Evolutionary conservation across 179 eudicot genomes (phyloP).

Genomic region (Amaranthus tricolor): DNA sequence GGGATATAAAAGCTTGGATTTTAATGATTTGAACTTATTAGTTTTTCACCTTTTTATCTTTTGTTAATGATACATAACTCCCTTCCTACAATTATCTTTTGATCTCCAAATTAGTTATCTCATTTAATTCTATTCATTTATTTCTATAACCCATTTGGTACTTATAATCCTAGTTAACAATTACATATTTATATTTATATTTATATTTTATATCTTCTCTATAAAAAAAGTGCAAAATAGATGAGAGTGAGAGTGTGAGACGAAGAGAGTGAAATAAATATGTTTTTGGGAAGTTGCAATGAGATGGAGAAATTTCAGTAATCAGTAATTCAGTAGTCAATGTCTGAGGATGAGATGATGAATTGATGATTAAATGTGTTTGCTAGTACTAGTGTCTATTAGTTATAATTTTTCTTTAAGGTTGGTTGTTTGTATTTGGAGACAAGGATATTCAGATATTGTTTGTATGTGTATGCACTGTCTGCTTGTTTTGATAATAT

Average conservation of each 20-base stretch:
- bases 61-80: too few species aligned
- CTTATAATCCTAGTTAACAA: too few species aligned
- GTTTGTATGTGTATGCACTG: conserved; percentile 19
- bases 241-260: background rate
- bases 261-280: too few species aligned
- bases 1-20: too few species aligned
- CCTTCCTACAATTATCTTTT: too few species aligned
- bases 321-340: background rate
- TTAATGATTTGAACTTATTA: too few species aligned
- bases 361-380: conserved; percentile 11
- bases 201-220: too few species aligned
- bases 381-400: background rate
- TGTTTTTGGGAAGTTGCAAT: background rate
- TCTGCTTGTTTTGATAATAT: conserved; percentile 10
- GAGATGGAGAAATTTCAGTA: conserved; percentile 9
- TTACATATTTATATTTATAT: background rate
- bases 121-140: too few species aligned
- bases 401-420: background rate
- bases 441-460: conserved; percentile 23
- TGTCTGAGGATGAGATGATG: conserved; percentile 29
- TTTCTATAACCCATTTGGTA: too few species aligned
- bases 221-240: background rate
- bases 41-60: too few species aligned
- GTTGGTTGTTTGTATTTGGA: conserved; percentile 21
- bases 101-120: too few species aligned